Evolutionary conservation across 2,329 filamentous ascomycete genomes (phyloP).

Genomic region (Fusarium stilboides): DNA sequence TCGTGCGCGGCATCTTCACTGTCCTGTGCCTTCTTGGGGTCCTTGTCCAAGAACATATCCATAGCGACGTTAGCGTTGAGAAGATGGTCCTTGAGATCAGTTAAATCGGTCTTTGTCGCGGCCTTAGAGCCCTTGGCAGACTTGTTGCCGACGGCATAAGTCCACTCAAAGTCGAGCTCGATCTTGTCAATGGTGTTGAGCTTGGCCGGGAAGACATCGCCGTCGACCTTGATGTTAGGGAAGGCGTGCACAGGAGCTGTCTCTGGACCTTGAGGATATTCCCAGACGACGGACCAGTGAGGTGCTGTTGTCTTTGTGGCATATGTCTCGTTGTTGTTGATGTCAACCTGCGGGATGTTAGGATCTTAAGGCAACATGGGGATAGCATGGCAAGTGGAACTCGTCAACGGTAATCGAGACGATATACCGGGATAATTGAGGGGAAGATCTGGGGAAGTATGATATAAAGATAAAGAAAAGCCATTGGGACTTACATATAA

Average conservation of each 20-base stretch:
- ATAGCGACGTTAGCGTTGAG: conserved; percentile 71
- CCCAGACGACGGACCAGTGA: conserved; percentile 67
- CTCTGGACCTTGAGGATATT: conserved; percentile 60
- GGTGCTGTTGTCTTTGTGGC: conserved; percentile 62
- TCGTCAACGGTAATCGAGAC: conserved; percentile 3
- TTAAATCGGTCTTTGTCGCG: conserved; percentile 54
- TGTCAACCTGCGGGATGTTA: conserved; percentile 58
- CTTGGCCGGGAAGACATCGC: conserved; percentile 59
- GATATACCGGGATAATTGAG: background rate
- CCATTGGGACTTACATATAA: conserved; percentile 64
- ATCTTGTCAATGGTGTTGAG: conserved; percentile 59
- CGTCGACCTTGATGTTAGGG: conserved; percentile 66
- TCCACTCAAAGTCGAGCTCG: conserved; percentile 64
- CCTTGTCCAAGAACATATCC: conserved; percentile 70
- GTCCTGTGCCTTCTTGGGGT: conserved; percentile 58
- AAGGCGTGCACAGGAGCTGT: conserved; percentile 68
- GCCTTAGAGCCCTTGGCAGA: conserved; percentile 58
- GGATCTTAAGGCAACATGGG: background rate
- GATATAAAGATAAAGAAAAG: conserved; percentile 5
- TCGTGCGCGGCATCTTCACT: conserved; percentile 63
- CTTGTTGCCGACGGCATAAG: conserved; percentile 63
- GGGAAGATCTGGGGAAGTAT: conserved; percentile 3
- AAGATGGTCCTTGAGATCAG: conserved; percentile 52
- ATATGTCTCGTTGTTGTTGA: conserved; percentile 67
- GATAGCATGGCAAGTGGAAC: background rate